A percentile compares a stretch with the other conserved stretches of the same genome.
These are phyloP conservation scores for Suhomyces tanzawaensis DNA, from an alignment of 805 yeast genomes.

Conservation along the genomic window DNA sequence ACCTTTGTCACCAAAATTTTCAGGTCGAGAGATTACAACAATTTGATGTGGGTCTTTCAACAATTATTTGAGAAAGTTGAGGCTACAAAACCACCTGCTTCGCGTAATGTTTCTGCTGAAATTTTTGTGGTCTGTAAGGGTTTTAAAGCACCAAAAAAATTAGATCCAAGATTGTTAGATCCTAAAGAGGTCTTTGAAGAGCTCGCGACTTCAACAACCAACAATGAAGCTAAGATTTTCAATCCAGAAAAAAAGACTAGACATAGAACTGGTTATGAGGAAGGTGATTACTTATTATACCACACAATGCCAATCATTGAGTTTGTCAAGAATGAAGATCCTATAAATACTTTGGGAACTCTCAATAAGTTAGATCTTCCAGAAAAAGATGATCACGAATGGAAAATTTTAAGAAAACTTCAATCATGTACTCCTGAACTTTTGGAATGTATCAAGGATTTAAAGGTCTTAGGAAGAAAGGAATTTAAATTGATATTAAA, in stretches of 20 bases:
- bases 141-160: constrained; percentile 91
- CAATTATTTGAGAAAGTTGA: constrained; percentile 95
- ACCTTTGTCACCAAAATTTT: constrained; percentile 95
- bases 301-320: constrained; percentile 76
- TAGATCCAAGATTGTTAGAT: constrained; percentile 90
- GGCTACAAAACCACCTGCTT: constrained; percentile 98
- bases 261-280: constrained; percentile 95
- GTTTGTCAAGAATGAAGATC: constrained; percentile 77
- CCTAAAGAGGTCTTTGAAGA: constrained; percentile 95
- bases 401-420: constrained; percentile 68
- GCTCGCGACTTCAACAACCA: constrained; percentile 61
- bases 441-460: constrained; percentile 80
- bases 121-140: constrained; percentile 96
- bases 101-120: constrained; percentile 98
- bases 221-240: constrained; percentile 85
- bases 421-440: constrained; percentile 79
- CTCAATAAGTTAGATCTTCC: constrained; percentile 64
- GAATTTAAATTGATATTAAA: constrained; percentile 82
- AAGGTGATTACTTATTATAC: constrained; percentile 74
- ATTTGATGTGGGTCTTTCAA: constrained; percentile 95
- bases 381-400: constrained; percentile 56
- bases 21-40: constrained; percentile 98
- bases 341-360: constrained; percentile 77
- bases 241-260: constrained; percentile 91
- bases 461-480: constrained; percentile 89